Evolutionary conservation across 1,284 basidiomycete genomes (phyloP), one percentile per base, ranked within the genome.

Genomic region (Apiotrichum montevideense): DNA sequence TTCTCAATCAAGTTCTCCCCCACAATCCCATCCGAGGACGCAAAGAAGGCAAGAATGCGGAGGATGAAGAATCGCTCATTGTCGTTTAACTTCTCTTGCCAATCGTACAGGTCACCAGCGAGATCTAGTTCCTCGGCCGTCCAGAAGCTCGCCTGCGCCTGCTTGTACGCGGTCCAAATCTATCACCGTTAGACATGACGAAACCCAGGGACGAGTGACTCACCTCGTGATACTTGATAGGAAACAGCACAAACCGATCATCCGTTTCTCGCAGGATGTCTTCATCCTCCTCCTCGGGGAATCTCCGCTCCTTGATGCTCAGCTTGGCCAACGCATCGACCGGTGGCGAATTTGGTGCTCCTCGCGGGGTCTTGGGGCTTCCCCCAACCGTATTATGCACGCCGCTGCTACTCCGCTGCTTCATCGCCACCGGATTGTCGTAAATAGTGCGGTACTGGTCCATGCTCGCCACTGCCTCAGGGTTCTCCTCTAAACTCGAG

Each of bases 161-260:
- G 88, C 79, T 94, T 95, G 81, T 95, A 95, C 81, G 92, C 88
- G 71, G 86, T 83, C 91, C 92, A 95, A 66, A 95, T 94, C 89
- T 94, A 55, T 6, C 43, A 6, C 1, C 33, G 40, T 49, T 14
- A 34, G 33, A 21, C 21, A 21, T 21, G 21, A 21, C 10, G 9
- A 21, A 21, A 21, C 21, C 21, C 21, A 21, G 21, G 32, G 49
- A n/a, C 15, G 1, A 15, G 2, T 42, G 14, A 34, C 64, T 44
- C 49, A 70, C 68, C 56, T 94, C 90, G 55, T 86, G 82, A 69
- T 92, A 93, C 69, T 90, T 87, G 66, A 95, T 94, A 6, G 91
- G 91, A 77, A 92, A 94, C 4, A 94, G 80, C 1, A 94, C 90
- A 63, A 94, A 93, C 40, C 71, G 59, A 46, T 67, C 65, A 37